A percentile compares a stretch with the other conserved stretches of the same genome.
Evolutionary conservation across 176 grass and related monocot species (phyloP).

Genomic region (Bothriochloa decipiens): DNA sequence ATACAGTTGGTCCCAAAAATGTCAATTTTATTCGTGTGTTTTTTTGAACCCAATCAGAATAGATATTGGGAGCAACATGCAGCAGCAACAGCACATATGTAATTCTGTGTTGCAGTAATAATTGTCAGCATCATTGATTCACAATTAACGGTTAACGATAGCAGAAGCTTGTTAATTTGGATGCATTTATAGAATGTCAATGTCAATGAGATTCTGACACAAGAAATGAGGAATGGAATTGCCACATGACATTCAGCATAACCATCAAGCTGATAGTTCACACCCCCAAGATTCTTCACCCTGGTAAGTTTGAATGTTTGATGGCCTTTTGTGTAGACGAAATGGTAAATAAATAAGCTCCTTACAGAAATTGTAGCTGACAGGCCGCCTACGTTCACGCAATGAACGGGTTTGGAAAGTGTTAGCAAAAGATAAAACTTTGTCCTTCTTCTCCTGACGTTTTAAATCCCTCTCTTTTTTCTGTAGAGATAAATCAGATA

Average conservation of each 20-base stretch:
- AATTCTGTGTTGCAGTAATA: background rate
- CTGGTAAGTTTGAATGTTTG: background rate
- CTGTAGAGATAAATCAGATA: conserved; percentile 45
- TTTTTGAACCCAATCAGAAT: conserved; percentile 22
- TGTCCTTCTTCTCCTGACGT: conserved; percentile 69
- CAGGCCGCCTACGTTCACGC: conserved; percentile 56
- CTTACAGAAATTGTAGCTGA: conserved; percentile 82
- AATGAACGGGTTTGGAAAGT: conserved; percentile 49
- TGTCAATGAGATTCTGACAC: no score
- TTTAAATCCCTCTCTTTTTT: conserved; percentile 74
- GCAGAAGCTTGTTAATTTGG: background rate
- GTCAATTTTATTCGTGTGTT: background rate
- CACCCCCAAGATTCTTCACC: background rate
- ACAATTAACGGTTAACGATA: background rate
- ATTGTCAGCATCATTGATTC: background rate
- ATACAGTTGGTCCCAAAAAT: conserved; percentile 22
- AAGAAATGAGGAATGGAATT: conserved; percentile 28
- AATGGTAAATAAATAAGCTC: conserved; percentile 34
- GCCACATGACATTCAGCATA: conserved; percentile 21
- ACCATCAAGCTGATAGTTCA: conserved; percentile 13
- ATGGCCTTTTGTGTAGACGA: background rate
- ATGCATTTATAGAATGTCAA: conserved; percentile 6
- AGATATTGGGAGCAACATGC: conserved; percentile 23
- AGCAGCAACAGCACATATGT: conserved; percentile 15
- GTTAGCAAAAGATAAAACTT: conserved; percentile 57